Base-by-base conservation (phyloP, 148 eudicot species). In the Hydrangea macrophylla region DNA sequence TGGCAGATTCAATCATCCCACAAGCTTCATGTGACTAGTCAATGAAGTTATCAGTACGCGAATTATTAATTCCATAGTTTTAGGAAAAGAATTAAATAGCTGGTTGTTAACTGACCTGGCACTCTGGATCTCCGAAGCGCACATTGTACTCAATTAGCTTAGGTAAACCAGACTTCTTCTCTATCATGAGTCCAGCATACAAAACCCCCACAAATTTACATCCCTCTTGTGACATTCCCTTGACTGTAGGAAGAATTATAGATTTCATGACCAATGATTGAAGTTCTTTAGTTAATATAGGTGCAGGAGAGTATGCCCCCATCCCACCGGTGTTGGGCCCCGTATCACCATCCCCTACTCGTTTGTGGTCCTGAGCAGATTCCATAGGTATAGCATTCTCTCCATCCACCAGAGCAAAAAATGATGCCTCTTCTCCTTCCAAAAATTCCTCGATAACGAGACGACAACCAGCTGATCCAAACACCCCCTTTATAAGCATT, bases 241-340 rank as follows among this genome's bases (percentile, higher is more conserved):
- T 85, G 23, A 92, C 96, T 0, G 92, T 92, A 33, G 98, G 96
- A 65, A 73, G 64, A 69, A 92, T 86, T 58, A 92, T 92, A 32
- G 94, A 88, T 37, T 80, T 69, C 98, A 90, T 92, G 3, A 90
- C 94, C 60, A 88, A 58, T 56, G 77, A 73, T 67, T 86, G 80
- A 28, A 92, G 94, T 59, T 92, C 98, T 59, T 80, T 79, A 9
- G 98, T 92, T 72, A 92, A 64, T 60, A 92, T 76, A 32, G 96
- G 98, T 6, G 98, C 98, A 1, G 96, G 98, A 62, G 94, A 92
- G 73, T 92, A 92, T 6, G 98, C 98, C 37, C 98, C 98, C 98
- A 92, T 92, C 58, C 98, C 98, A 60, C 98, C 94, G 3, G 98
- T 92, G 73, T 90, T 92, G 33, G 94, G 98, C 32, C 98, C 98